Evolutionary conservation across 192 early-diverging fungal genomes (phyloP).

Genomic region (Obelidium mucronatum): DNA sequence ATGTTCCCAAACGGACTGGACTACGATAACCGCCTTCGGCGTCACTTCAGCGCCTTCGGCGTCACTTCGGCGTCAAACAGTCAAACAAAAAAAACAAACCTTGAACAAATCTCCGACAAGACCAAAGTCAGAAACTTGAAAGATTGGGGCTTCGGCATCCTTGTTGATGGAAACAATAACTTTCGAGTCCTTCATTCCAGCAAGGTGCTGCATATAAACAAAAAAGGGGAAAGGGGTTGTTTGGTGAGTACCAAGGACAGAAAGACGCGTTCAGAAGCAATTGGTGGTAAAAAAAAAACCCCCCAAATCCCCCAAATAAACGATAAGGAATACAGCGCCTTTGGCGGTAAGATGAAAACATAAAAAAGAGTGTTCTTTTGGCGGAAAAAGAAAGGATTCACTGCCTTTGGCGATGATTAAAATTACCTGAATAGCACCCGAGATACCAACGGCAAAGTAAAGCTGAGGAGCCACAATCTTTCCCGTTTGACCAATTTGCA

Average conservation of each 20-base stretch:
- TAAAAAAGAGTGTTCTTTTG: no score
- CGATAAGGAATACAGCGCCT: neutral
- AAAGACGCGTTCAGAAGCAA: no score
- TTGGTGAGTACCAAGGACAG: no score
- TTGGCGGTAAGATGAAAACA: neutral
- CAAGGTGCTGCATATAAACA: constrained; percentile 80
- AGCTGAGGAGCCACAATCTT: constrained; percentile 97
- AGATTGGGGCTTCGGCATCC: constrained; percentile 97
- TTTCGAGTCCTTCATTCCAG: constrained; percentile 99
- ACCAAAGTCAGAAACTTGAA: constrained; percentile 95
- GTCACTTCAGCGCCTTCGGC: no score
- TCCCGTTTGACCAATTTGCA: constrained; percentile 98
- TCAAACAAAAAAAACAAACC: constrained; percentile 20
- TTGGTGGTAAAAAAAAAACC: no score
- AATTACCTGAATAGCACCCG: constrained; percentile 89
- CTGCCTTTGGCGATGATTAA: no score
- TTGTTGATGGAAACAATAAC: constrained; percentile 99
- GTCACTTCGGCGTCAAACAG: no score
- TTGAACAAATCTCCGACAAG: constrained; percentile 95
- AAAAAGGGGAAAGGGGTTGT: no score
- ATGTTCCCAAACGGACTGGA: no score
- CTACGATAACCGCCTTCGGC: no score
- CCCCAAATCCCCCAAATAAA: no score
- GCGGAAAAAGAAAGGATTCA: no score
- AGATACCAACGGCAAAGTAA: constrained; percentile 95